phyloP scores from a whole-genome alignment of 352 stramenopile genomes.

The Globisporangium orthogonon region DNA sequence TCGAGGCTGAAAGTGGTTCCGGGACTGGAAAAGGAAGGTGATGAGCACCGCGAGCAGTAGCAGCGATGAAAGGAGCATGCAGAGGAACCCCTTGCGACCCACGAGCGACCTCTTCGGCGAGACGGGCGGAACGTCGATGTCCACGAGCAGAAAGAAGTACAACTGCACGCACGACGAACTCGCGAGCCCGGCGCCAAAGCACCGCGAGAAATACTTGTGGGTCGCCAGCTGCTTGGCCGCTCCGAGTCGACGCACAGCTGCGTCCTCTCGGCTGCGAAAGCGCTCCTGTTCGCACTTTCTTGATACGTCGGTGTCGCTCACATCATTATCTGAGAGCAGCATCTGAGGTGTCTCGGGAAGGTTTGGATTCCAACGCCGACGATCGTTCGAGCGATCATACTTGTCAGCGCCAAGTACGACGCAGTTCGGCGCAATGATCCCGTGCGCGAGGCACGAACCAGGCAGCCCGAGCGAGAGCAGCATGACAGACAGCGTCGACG shows the following conservation, averaged over 20 bases:
- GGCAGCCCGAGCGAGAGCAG: constrained; percentile 33
- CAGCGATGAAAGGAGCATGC: constrained; percentile 33
- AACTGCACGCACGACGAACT: constrained; percentile 42
- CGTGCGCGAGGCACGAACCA: constrained; percentile 35
- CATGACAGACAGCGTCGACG: constrained; percentile 19
- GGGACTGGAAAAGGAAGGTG: constrained; percentile 46
- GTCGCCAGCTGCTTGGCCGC: constrained; percentile 7
- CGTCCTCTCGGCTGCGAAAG: background rate
- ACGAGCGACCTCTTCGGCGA: constrained; percentile 4
- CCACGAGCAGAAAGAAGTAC: constrained; percentile 48
- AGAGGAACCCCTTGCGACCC: constrained; percentile 19
- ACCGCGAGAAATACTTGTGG: constrained; percentile 27
- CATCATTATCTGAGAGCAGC: background rate
- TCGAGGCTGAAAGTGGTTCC: constrained; percentile 12
- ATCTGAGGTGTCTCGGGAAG: background rate
- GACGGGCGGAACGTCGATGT: constrained; percentile 17
- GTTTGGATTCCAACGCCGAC: background rate
- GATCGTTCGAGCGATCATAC: constrained; percentile 7
- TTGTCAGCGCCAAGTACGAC: constrained; percentile 39
- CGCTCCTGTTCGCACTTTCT: constrained; percentile 2
- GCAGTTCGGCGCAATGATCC: constrained; percentile 38
- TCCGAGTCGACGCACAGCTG: background rate
- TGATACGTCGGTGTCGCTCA: constrained; percentile 5
- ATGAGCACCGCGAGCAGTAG: constrained; percentile 30
- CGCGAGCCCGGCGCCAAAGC: constrained; percentile 33